Base-by-base conservation (phyloP, 805 yeast genomes). In the Dipodascus albidus region DNA sequence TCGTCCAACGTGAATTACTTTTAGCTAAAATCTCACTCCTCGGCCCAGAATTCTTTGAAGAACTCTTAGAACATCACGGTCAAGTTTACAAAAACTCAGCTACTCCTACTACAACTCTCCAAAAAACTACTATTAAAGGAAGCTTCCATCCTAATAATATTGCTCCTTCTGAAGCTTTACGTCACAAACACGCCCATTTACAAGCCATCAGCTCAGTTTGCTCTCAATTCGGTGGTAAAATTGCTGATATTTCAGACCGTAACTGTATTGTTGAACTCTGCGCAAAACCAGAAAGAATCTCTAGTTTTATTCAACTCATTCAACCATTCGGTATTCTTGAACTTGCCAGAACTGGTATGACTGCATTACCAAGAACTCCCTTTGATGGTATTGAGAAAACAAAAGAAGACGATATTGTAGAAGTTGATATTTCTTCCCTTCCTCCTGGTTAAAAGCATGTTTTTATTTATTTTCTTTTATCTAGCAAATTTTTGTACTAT, bases 41-140 rank as follows among this genome's bases (percentile, higher is more conserved):
- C 62, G 99, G 99, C 44, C 96, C 97, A n/a, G 99, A 93, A 73
- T 93, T 90, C 74, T 93, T 93, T 73, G 95, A 90, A 68, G 97
- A 91, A 64, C 78, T 93, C 60, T 80, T 91, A 61, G 87, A 90
- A 48, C 91, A 88, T 60, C 98, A 91, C 70, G 75, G 72, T 54
- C 71, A 70, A 49, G 68, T 67, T 31, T 67, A 66, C 50, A 60
- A 62, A 73, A 53, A 64, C 62, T 60, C 64, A 11, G 67, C 66
- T 23, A 71, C 69, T 31, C 65, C 67, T 47, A 58, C 61, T 11
- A 63, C 67, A 27, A 65, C 70, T 9, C 52, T 65, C 11, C 61
- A 62, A 19, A 38, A 38, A 17, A 68, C 65, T 17, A 60, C 57
- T 60, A 57, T 57, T 41, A 64, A 65, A 58, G 62, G 61, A 64